phyloP scores from a whole-genome alignment of 2,329 filamentous ascomycete genomes.

The Grosmannia serpens region DNA sequence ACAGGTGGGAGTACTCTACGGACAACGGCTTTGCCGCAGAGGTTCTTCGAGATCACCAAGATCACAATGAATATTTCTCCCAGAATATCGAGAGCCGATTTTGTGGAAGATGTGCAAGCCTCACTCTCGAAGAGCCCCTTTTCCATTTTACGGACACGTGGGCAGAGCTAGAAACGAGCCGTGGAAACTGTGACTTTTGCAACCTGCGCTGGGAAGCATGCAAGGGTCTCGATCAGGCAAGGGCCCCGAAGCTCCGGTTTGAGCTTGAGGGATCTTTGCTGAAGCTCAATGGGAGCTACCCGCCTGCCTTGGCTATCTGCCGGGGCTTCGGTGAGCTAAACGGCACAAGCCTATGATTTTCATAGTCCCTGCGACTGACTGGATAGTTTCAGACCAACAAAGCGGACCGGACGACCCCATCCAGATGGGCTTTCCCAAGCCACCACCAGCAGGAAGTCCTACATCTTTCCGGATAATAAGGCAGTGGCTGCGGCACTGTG shows the following conservation, averaged over 20 bases:
- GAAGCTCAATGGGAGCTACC: background rate
- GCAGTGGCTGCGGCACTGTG: slow-evolving; percentile 11
- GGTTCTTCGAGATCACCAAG: background rate
- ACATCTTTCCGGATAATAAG: slow-evolving; percentile 7
- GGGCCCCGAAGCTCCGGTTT: background rate
- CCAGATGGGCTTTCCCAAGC: slow-evolving; percentile 10
- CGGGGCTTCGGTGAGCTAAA: background rate
- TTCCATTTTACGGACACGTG: background rate
- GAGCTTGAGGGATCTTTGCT: background rate
- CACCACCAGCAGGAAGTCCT: slow-evolving; percentile 4
- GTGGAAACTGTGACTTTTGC: background rate
- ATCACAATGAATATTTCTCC: background rate
- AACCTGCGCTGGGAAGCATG: background rate
- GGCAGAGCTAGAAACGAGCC: background rate
- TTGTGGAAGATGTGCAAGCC: background rate
- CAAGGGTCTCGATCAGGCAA: background rate
- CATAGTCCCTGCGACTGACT: background rate
- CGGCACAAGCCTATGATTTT: background rate
- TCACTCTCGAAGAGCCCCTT: background rate
- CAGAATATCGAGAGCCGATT: background rate
- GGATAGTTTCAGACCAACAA: background rate
- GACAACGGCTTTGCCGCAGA: background rate
- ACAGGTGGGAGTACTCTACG: background rate
- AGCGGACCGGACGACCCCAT: background rate
- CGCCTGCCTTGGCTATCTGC: background rate